phyloP scores from a whole-genome alignment of 148 eudicot species.

The Camellia granthamiana region DNA sequence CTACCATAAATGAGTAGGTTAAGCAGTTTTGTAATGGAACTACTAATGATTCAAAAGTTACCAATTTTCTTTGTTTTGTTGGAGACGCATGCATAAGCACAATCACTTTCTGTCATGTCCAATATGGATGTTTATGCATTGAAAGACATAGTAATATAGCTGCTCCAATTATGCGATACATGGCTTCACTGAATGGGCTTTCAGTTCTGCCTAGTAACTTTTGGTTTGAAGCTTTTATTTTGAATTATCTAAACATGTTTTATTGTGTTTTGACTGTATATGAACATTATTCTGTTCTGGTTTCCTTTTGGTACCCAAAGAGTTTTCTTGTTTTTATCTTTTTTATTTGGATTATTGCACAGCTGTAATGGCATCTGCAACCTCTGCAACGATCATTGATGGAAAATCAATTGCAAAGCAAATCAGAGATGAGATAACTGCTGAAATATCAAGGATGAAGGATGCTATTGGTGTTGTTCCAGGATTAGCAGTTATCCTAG shows the following conservation, averaged over 20 bases:
- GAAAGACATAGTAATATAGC: not conserved
- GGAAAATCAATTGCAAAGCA: constrained; percentile 74
- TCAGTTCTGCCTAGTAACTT: constrained; percentile 12
- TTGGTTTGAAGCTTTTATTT: not conserved
- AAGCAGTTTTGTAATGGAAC: not conserved
- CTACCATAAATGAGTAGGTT: not conserved
- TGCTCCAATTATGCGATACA: not conserved
- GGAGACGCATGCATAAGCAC: not conserved
- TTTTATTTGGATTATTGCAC: constrained; percentile 13
- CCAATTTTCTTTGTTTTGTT: not conserved
- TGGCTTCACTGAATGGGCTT: not conserved
- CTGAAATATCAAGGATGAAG: constrained; percentile 74
- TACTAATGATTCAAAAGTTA: not conserved
- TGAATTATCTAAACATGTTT: not conserved
- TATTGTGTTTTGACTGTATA: not conserved
- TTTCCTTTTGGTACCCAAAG: not conserved
- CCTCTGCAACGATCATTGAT: constrained; percentile 69
- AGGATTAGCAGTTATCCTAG: constrained; percentile 89
- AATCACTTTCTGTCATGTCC: not conserved
- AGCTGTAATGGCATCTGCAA: constrained; percentile 56
- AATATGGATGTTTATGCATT: not conserved
- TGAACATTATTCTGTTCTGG: not conserved
- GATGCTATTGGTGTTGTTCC: constrained; percentile 73
- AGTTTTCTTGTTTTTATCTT: not conserved
- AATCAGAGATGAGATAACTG: constrained; percentile 74